A percentile compares a stretch with the other conserved stretches of the same genome.
phyloP scores from a whole-genome alignment of 2,329 filamentous ascomycete genomes.

The Davidsoniella australis region DNA sequence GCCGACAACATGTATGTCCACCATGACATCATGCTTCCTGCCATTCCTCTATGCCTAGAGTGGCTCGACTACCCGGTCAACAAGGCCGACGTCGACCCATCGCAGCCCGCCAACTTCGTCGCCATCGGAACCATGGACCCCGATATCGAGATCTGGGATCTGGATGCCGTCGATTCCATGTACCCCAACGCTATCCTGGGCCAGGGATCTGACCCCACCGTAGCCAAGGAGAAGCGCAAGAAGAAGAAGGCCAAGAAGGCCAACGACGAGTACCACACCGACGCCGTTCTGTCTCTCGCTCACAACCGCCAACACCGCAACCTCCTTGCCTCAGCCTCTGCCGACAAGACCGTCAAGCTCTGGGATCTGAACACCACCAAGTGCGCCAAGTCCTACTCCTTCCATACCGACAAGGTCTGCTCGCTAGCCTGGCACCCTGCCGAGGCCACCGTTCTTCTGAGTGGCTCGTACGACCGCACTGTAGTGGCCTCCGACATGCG shows the following conservation, averaged over 20 bases:
- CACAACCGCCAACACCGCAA: conserved; percentile 90
- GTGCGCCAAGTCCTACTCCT: conserved; percentile 87
- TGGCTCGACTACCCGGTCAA: conserved; percentile 89
- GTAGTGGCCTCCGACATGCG: conserved; percentile 94
- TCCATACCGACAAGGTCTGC: conserved; percentile 97
- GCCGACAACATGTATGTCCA: conserved; percentile 97
- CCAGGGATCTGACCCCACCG: conserved; percentile 40
- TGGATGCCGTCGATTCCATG: conserved; percentile 93
- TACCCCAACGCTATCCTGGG: conserved; percentile 94
- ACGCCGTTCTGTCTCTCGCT: conserved; percentile 77
- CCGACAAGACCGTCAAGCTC: conserved; percentile 92
- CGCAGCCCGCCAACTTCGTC: conserved; percentile 71
- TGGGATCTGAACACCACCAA: conserved; percentile 89
- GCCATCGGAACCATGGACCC: conserved; percentile 95
- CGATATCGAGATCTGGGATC: conserved; percentile 96
- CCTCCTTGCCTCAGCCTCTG: conserved; percentile 82
- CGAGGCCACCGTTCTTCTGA: conserved; percentile 76
- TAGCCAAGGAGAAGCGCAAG: conserved; percentile 56
- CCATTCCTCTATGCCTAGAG: conserved; percentile 86
- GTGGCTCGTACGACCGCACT: conserved; percentile 87
- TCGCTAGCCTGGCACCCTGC: conserved; percentile 82
- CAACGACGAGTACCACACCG: conserved; percentile 85
- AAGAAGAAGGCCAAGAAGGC: conserved; percentile 78
- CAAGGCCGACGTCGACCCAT: conserved; percentile 43
- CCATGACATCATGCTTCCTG: conserved; percentile 97